Conservation (phyloP, 768 basidiomycete species). For the Neoboletus brunneissimus region DNA sequence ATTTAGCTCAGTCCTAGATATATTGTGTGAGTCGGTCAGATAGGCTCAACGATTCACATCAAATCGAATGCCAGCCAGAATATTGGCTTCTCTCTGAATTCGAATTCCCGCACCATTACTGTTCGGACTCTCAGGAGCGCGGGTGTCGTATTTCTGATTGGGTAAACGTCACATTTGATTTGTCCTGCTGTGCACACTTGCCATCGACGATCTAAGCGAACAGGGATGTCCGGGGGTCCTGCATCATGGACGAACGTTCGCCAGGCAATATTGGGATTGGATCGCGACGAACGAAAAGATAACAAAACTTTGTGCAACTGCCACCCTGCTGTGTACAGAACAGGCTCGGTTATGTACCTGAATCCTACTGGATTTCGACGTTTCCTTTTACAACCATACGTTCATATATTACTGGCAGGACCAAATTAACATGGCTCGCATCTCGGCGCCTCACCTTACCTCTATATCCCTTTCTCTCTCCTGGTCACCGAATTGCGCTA, state of each 20-base stretch:
- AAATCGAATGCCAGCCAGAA: background rate
- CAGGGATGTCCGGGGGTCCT: constrained; percentile 4
- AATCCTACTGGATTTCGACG: constrained; percentile 1
- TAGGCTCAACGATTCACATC: no score
- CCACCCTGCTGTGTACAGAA: constrained; percentile 17
- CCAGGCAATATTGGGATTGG: constrained; percentile 10
- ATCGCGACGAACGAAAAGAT: background rate
- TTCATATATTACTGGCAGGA: constrained; percentile 10
- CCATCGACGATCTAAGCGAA: background rate
- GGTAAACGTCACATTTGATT: background rate
- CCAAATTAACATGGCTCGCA: background rate
- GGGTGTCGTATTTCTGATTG: background rate
- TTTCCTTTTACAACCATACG: constrained; percentile 9
- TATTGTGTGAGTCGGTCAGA: no score
- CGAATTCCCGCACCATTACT: background rate
- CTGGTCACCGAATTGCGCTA: background rate
- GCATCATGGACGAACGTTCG: constrained; percentile 11
- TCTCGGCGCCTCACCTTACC: constrained; percentile 1
- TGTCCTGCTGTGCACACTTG: background rate
- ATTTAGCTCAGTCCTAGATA: background rate
- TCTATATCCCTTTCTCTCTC: background rate
- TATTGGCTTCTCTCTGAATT: background rate
- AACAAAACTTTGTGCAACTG: constrained; percentile 4
- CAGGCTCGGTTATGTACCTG: constrained; percentile 15
- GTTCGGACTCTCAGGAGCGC: background rate